phyloP scores from a whole-genome alignment of 352 stramenopile genomes.

The Phytophthora tentaculata region DNA sequence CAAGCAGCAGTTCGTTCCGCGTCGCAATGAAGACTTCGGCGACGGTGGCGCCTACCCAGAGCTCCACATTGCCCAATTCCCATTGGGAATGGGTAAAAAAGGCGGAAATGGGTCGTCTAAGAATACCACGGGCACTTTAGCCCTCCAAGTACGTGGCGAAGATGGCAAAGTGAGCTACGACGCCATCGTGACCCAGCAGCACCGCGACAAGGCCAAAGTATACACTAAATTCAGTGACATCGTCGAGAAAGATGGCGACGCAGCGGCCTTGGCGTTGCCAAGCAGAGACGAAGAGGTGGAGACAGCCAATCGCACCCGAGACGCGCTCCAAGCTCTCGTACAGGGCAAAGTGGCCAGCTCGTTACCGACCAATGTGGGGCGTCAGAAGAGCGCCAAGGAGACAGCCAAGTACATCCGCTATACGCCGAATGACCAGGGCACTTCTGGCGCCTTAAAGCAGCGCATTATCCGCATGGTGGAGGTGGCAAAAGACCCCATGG shows the following conservation, averaged over 20 bases:
- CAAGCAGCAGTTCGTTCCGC: constrained; percentile 65
- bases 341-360: constrained; percentile 92
- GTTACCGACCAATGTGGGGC: constrained; percentile 63
- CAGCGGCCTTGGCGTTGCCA: constrained; percentile 51
- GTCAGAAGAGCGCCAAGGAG: constrained; percentile 93
- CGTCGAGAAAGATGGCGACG: constrained; percentile 89
- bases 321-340: constrained; percentile 92
- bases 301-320: constrained; percentile 70
- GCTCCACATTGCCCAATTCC: constrained; percentile 98
- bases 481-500: constrained; percentile 98
- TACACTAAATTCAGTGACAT: constrained; percentile 95
- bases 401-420: constrained; percentile 85
- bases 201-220: constrained; percentile 94
- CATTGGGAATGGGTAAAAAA: constrained; percentile 93
- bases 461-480: constrained; percentile 99
- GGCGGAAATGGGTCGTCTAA: constrained; percentile 62
- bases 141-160: constrained; percentile 93
- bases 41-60: constrained; percentile 98
- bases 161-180: constrained; percentile 94
- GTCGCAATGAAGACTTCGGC: constrained; percentile 91
- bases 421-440: constrained; percentile 84
- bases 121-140: constrained; percentile 60
- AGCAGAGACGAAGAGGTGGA: constrained; percentile 71
- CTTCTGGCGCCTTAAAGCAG: constrained; percentile 75
- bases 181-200: constrained; percentile 97